Conservation (phyloP, 2,329 filamentous ascomycete genomes). For the Fusarium oligoseptatum region DNA sequence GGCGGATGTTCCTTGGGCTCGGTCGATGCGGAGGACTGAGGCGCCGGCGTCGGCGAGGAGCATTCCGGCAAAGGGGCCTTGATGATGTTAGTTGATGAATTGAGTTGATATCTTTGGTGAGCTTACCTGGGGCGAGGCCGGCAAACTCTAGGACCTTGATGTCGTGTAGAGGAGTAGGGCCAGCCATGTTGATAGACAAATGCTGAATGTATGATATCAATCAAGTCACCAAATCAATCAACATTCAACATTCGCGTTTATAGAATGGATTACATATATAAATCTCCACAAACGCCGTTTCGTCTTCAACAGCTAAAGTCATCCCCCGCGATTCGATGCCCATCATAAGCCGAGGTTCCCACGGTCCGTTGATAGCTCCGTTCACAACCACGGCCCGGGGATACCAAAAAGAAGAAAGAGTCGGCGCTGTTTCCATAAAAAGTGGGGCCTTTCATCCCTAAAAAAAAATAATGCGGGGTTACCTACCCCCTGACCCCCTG, state of each 20-base stretch:
- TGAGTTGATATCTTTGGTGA: background rate
- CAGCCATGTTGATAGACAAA: constrained; percentile 40
- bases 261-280: background rate
- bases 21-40: constrained; percentile 88
- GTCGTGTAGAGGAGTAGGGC: constrained; percentile 58
- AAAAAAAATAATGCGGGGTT: constrained; percentile 11
- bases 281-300: background rate
- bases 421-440: background rate
- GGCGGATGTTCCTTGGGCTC: constrained; percentile 61
- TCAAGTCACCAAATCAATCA: background rate
- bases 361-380: background rate
- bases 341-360: constrained; percentile 41
- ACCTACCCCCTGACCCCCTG: background rate
- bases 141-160: constrained; percentile 72
- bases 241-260: background rate
- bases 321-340: constrained; percentile 26
- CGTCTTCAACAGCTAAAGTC: background rate
- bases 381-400: background rate
- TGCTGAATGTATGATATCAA: background rate
- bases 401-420: constrained; percentile 4
- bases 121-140: constrained; percentile 71
- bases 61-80: constrained; percentile 89
- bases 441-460: background rate
- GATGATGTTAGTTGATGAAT: background rate
- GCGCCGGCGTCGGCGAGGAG: constrained; percentile 92